Base-by-base conservation (phyloP, 208 protist species). In the Porcisia deanei region DNA sequence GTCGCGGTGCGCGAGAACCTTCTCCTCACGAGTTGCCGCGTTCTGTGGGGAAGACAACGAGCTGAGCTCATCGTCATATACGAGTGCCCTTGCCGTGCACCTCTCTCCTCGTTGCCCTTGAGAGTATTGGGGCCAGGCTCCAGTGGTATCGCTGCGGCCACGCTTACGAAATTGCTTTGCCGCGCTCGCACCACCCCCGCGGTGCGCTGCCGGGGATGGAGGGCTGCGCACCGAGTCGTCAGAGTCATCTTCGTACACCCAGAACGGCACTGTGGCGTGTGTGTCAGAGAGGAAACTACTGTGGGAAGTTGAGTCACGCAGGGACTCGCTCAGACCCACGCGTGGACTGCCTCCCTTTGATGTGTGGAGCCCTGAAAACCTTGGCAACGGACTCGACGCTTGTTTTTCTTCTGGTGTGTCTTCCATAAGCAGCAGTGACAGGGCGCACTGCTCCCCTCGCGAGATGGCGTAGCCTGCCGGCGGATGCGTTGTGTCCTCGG, bases 371-470 rank as follows among this genome's bases (percentile, higher is more conserved):
- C 12, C 45, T 14, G 47, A 5, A 30, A 57, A 76, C 37, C 55
- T 81, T 16, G 53, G 70, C 63, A 76, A 53, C 0, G 64, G 30
- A 4, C 70, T 58, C n/a, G 22, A 59, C 0, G 43, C 59, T 3
- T 25, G 12, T 3, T 39, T 30, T 0, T 14, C 1, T 3, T 60
- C 47, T 1, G 37, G 55, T 0, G 53, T 65, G 1, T 87, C 65
- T 2, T 83, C 75, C 75, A 83, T 80, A 41, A 71, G 30, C 3
- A 88, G 79, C 25, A 88, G 49, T 41, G 84, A 88, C 4, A 85
- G 67, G 2, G 84, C 75, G 43, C 60, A 85, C 54, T 80, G 81
- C 71, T 88, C 84, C 0, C 67, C 80, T 9, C 67, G 54, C 1
- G 84, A 81, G 22, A 88, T 70, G 0, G 52, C 22, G 54, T 83